These are phyloP conservation scores for Aegilops umbellulata DNA, from an alignment of 176 grass and related monocot genomes.

Conservation along the genomic window DNA sequence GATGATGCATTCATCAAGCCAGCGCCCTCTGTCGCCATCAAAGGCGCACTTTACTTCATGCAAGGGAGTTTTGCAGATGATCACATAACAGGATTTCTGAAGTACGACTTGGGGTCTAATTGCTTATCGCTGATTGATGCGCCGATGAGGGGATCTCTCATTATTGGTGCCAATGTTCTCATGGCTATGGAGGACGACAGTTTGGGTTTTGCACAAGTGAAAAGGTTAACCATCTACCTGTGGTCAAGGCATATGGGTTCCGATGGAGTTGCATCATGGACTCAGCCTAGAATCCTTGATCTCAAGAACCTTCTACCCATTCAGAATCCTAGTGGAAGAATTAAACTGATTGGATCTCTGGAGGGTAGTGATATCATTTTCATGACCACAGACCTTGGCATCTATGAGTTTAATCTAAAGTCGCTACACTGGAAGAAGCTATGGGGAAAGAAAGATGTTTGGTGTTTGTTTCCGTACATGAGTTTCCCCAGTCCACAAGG, in stretches of 20 bases:
- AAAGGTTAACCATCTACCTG: not conserved
- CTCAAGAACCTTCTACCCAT: not conserved
- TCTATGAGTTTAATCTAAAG: no score
- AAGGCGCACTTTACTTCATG: not conserved
- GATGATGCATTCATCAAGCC: not conserved
- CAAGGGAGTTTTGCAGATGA: no score
- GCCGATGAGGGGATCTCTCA: fast-evolving
- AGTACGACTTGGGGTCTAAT: not conserved
- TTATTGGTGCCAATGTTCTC: not conserved
- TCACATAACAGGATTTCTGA: no score
- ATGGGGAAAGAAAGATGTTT: no score
- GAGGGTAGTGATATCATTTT: no score
- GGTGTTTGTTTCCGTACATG: no score
- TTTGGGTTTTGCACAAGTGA: not conserved
- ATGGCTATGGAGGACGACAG: not conserved
- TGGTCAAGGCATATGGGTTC: not conserved
- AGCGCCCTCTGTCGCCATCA: not conserved
- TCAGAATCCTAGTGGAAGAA: no score
- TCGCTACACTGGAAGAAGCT: no score
- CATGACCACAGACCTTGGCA: no score
- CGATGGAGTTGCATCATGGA: not conserved
- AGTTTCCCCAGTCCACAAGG: no score
- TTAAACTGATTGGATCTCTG: no score
- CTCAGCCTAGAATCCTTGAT: not conserved
- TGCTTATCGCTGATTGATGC: not conserved